Evolutionary conservation across 768 basidiomycete genomes (phyloP), one percentile per base, ranked within the genome.

Genomic region (Floccularia luteovirens): DNA sequence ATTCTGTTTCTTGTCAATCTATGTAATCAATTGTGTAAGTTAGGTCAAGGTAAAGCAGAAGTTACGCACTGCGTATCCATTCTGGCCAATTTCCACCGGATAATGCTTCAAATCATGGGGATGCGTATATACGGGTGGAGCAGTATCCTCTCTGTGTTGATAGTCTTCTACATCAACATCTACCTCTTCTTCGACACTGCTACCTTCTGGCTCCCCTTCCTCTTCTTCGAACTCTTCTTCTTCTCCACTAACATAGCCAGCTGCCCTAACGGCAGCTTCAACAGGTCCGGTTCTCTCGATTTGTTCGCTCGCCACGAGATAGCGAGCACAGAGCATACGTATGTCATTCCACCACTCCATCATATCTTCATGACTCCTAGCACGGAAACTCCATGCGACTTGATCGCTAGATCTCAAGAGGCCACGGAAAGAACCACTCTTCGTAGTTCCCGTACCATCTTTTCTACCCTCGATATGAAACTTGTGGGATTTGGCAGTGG

Each of bases 261-360:
- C 92, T 2, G 81, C 74, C 38, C 92, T 68, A 13, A 99, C 96
- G 19, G 92, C 94, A 11, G 90, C 89, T 24, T 85, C 88, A 20
- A 98, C 85, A 0, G 91, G 91, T 2, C 94, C 96, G 27, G 80
- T 81, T 31, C 96, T 70, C 63, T 96, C 90, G 63, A 98, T 86
- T 56, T 79, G 74, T 65, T 98, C 96, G 48, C 84, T 88, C 24
- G 92, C 91, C 28, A 98, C 90, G 39, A 99, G 73, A 57, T 96
- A 97, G 46, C 90, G 63, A 16, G 92, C 90, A 52, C 91, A 93
- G 28, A 94, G 66, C 90, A 93, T 92, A 45, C 89, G 64, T 28
- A 93, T 70, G 56, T 98, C 96, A 55, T 98, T 98, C 96, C 96
- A 99, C 90, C 96, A 96, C 64, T 99, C 96, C 90, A 97, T 90